Evolutionary conservation across 441 rosid genomes (phyloP), one percentile per base, ranked within the genome.

Genomic region (Theobroma grandiflorum): DNA sequence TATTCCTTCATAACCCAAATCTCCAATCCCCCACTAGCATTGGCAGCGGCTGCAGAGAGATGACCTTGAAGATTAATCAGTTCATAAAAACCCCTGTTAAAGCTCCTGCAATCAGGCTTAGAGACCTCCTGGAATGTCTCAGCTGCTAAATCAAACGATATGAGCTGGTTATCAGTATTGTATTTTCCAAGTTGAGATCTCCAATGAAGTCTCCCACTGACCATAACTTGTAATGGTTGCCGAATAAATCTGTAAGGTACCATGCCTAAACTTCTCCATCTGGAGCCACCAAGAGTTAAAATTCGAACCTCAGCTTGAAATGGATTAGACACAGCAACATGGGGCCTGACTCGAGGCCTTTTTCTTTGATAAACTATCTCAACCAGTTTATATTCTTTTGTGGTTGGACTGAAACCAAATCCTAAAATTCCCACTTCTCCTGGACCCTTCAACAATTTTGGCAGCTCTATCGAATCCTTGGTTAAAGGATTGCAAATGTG

Each of bases 1-100:
- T 94, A 94, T 61, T 79, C 87, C 85, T 87, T 91, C 98, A 95
- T 94, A 0, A 88, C 89, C 99, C 99, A 95, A 26, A 94, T 90
- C 80, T 96, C 97, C 80, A 94, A 50, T 83, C 86, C 87, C 70
- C 91, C 87, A 52, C 90, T 87, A 77, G 82, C 86, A 42, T 94
- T 86, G 70, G 85, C 84, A 35, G 89, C 93, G 2, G 88, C 86
- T 3, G 92, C 94, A 35, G 86, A 78, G 8, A 95, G 93, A 77
- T 93, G 90, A 4, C 91, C 94, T 70, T 78, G 79, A 4, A 94
- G 84, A n/a, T 78, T 91, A 40, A 86, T 78, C 35, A 93, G 80
- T 31, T 93, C 92, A 74, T 85, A 90, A 78, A 84, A 87, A 1
- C 87, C 83, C 89, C 87, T 82, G 72, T 88, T 83, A 50, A 89